Evolutionary conservation across 75 land plant genomes (phyloP).

Genomic region (Pinus tabuliformis): DNA sequence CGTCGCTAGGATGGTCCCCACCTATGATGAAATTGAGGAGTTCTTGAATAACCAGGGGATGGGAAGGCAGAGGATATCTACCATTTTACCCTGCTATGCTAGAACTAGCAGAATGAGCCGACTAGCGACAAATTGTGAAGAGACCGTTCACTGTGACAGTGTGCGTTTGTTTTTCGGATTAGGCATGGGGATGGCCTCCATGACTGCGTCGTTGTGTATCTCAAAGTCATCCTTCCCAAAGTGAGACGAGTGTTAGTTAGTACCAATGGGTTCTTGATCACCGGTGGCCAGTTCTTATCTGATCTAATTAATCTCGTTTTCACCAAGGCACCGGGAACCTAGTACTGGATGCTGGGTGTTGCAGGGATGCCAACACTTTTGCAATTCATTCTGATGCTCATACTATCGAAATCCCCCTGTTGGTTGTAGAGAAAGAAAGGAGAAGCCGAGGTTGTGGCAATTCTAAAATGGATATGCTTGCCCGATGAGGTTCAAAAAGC

Average conservation of each 20-base stretch:
- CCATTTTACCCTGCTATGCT: too few species aligned
- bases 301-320: constrained; percentile 75
- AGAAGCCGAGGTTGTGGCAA: constrained; percentile 13
- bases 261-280: constrained; percentile 71
- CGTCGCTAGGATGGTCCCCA: too few species aligned
- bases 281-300: constrained; percentile 73
- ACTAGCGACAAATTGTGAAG: too few species aligned
- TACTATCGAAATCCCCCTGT: constrained; percentile 59
- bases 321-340: constrained; percentile 64
- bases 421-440: constrained; percentile 45
- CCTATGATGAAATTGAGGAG: too few species aligned
- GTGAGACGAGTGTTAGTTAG: constrained; percentile 78
- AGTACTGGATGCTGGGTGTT: constrained; percentile 80
- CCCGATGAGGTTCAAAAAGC: too few species aligned
- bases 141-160: too few species aligned
- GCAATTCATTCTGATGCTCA: constrained; percentile 46
- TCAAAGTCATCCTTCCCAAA: constrained; percentile 74
- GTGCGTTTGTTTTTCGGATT: too few species aligned
- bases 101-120: too few species aligned
- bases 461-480: constrained; percentile 22
- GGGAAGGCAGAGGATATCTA: too few species aligned
- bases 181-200: constrained; percentile 89
- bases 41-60: too few species aligned
- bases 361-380: constrained; percentile 60
- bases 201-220: constrained; percentile 86